These are phyloP conservation scores for Trametes punicea DNA, from an alignment of 768 basidiomycete species.

Conservation along the genomic window DNA sequence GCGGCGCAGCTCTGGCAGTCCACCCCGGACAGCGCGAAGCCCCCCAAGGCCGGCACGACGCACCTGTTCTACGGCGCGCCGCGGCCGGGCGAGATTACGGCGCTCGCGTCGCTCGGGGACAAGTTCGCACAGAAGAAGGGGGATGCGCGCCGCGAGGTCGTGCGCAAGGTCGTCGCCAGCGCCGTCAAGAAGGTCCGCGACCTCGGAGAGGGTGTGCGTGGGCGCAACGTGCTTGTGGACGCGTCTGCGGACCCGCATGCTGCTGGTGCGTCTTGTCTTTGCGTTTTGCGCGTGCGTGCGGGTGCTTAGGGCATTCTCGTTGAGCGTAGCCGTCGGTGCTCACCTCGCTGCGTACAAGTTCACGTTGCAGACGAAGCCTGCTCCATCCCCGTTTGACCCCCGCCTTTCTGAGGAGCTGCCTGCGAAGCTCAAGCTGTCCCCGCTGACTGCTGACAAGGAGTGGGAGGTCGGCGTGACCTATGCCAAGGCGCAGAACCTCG, in stretches of 20 bases:
- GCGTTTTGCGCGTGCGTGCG: background rate
- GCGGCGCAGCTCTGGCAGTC: constrained; percentile 51
- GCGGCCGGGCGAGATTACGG: constrained; percentile 18
- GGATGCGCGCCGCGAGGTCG: constrained; percentile 53
- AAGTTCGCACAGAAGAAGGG: constrained; percentile 22
- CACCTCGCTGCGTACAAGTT: constrained; percentile 75
- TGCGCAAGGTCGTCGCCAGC: constrained; percentile 68
- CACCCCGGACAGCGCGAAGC: constrained; percentile 38
- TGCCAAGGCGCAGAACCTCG: constrained; percentile 75
- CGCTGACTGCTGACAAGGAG: constrained; percentile 44
- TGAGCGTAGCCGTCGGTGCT: constrained; percentile 63
- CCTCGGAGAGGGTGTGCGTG: constrained; percentile 57
- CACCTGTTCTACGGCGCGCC: constrained; percentile 53
- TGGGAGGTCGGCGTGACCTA: constrained; percentile 76
- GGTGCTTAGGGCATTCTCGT: background rate
- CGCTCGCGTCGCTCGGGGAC: constrained; percentile 26
- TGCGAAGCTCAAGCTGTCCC: constrained; percentile 46
- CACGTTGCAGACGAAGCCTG: constrained; percentile 70
- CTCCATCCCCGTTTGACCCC: constrained; percentile 64
- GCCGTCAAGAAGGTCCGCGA: constrained; percentile 67
- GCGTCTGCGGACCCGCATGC: constrained; percentile 69
- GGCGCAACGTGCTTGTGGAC: constrained; percentile 52
- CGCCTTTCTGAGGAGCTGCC: constrained; percentile 49
- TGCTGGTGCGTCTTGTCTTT: constrained; percentile 48
- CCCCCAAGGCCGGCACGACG: constrained; percentile 58